phyloP scores from a whole-genome alignment of 768 basidiomycete species.

The Termitomyces sp. region DNA sequence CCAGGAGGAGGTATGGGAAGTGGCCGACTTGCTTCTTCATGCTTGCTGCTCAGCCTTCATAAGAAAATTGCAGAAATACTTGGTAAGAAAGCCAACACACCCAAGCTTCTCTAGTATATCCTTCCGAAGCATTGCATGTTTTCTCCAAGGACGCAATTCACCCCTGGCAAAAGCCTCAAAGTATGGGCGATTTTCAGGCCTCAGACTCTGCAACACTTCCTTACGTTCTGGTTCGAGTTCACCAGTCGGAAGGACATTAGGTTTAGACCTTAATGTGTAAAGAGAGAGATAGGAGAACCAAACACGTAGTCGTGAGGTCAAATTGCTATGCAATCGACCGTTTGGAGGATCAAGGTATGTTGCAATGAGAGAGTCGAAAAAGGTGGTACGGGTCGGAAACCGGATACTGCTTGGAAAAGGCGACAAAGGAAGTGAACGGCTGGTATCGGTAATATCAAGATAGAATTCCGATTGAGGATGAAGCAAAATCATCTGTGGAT shows the following conservation, averaged over 20 bases:
- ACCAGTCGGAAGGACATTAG: constrained; percentile 2
- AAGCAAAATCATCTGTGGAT: constrained; percentile 9
- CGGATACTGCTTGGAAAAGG: constrained; percentile 10
- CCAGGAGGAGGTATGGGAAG: constrained; percentile 3
- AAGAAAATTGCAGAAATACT: background rate
- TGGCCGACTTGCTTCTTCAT: constrained; percentile 4
- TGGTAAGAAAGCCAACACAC: background rate
- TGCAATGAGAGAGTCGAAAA: background rate
- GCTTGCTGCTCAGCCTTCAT: background rate
- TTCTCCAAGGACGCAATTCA: background rate
- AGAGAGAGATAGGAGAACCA: background rate
- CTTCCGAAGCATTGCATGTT: background rate
- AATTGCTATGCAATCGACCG: background rate
- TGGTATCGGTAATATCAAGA: constrained; percentile 10
- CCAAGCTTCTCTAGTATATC: background rate
- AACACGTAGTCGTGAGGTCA: background rate
- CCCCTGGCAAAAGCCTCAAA: background rate
- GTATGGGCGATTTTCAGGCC: constrained; percentile 10
- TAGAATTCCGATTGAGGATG: constrained; percentile 13
- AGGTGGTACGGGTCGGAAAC: constrained; percentile 10
- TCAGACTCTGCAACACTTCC: constrained; percentile 6
- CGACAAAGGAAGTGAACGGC: constrained; percentile 10
- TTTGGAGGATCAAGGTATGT: background rate
- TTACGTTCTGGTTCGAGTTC: constrained; percentile 8
- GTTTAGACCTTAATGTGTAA: constrained; percentile 10